Conservation (phyloP, 164 flowering plant species). For the Vitis labrusca region DNA sequence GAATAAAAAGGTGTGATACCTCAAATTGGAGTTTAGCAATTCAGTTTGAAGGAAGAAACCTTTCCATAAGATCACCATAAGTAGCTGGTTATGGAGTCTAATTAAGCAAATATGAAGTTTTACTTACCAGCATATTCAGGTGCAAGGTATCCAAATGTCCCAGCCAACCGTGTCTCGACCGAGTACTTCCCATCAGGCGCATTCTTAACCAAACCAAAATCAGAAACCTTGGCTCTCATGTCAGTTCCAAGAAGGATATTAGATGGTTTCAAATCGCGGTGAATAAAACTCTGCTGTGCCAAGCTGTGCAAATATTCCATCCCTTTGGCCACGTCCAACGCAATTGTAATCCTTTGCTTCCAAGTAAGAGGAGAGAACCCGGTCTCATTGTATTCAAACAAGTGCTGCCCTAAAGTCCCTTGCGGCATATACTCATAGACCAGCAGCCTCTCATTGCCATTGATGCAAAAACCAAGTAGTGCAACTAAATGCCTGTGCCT, state of each 20-base stretch:
- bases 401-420: constrained; percentile 51
- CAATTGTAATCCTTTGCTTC: constrained; percentile 51
- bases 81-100: too few relatives aligned
- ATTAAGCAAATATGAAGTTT: too few relatives aligned
- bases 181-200: constrained; percentile 46
- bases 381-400: constrained; percentile 29
- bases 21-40: too few relatives aligned
- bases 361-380: constrained; percentile 38
- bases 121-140: constrained; percentile 52
- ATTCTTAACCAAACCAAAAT: constrained; percentile 37
- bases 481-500: constrained; percentile 61
- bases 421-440: constrained; percentile 63
- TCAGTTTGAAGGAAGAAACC: too few relatives aligned
- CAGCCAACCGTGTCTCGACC: constrained; percentile 45
- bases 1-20: too few relatives aligned
- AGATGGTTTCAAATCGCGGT: constrained; percentile 42
- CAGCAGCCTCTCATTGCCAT: constrained; percentile 47
- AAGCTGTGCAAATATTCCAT: constrained; percentile 57
- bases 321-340: constrained; percentile 58
- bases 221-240: constrained; percentile 42
- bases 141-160: constrained; percentile 53
- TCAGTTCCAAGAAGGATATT: constrained; percentile 36
- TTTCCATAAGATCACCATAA: too few relatives aligned
- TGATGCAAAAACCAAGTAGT: constrained; percentile 42
- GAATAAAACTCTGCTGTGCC: constrained; percentile 61